Conservation (phyloP, 225 moss, liverwort and hornwort genomes). For the Thuidium tamariscinum region DNA sequence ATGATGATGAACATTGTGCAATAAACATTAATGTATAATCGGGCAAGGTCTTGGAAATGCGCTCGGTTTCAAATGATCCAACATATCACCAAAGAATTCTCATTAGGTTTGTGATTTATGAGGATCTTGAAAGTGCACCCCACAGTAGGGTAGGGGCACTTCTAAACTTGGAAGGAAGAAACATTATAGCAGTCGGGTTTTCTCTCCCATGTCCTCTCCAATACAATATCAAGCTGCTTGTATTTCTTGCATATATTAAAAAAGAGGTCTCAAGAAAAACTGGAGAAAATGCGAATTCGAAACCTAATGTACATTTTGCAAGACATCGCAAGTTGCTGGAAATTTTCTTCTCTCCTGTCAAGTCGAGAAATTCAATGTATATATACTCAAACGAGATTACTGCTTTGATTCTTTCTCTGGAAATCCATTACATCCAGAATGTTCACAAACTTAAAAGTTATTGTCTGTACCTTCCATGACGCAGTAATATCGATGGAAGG, state of each 20-base stretch:
- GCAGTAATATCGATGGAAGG: constrained; percentile 49
- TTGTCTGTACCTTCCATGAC: constrained; percentile 50
- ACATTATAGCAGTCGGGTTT: neutral
- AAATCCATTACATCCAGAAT: neutral
- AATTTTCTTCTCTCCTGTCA: neutral
- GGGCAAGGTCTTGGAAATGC: neutral
- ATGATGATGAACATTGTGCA: neutral
- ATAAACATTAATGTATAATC: neutral
- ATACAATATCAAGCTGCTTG: neutral
- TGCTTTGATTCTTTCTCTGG: neutral
- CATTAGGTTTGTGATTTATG: neutral
- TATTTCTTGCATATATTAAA: neutral
- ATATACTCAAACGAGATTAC: neutral
- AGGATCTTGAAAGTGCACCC: neutral
- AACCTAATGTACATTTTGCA: neutral
- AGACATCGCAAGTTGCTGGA: neutral
- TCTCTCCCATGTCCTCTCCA: neutral
- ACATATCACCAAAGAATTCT: neutral
- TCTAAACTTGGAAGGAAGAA: neutral
- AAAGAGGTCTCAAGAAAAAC: neutral
- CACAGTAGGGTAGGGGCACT: neutral
- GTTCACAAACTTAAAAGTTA: neutral
- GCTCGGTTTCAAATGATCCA: too few relatives aligned
- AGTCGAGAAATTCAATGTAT: too few relatives aligned
- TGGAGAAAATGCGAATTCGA: neutral